A percentile compares a stretch with the other conserved stretches of the same genome.
Evolutionary conservation across 2,329 filamentous ascomycete genomes (phyloP).

Genomic region (Alternaria solani): DNA sequence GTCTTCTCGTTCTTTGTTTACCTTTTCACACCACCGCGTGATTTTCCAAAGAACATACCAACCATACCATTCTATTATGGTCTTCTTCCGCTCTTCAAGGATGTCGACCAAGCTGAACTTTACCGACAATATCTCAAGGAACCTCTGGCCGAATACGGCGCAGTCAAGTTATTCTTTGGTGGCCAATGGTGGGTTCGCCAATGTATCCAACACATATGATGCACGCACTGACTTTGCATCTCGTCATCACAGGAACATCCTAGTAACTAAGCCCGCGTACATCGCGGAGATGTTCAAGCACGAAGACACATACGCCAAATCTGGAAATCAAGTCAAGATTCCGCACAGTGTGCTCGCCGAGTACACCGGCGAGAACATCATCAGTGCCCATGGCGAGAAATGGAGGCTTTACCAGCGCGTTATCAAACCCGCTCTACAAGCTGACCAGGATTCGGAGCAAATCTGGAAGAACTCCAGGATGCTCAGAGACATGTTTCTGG

Average conservation of each 20-base stretch:
- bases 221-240: neutral
- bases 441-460: slow-evolving; percentile 32
- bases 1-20: slow-evolving; percentile 27
- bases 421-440: slow-evolving; percentile 43
- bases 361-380: slow-evolving; percentile 48
- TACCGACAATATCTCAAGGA: slow-evolving; percentile 52
- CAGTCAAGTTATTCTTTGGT: slow-evolving; percentile 60
- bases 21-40: slow-evolving; percentile 37
- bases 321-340: slow-evolving; percentile 45
- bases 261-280: slow-evolving; percentile 56
- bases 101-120: slow-evolving; percentile 55
- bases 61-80: slow-evolving; percentile 57
- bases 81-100: slow-evolving; percentile 53
- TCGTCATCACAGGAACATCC: slow-evolving; percentile 44
- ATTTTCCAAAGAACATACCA: slow-evolving; percentile 51
- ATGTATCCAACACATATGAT: neutral
- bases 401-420: slow-evolving; percentile 43
- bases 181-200: slow-evolving; percentile 51
- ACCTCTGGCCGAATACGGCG: slow-evolving; percentile 53
- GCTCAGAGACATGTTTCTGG: slow-evolving; percentile 39
- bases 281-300: slow-evolving; percentile 51
- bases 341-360: slow-evolving; percentile 41
- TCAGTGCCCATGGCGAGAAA: slow-evolving; percentile 40
- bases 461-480: slow-evolving; percentile 29
- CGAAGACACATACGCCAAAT: slow-evolving; percentile 43